Evolutionary conservation across 345 rosid species (phyloP).

Genomic region (Murraya paniculata): DNA sequence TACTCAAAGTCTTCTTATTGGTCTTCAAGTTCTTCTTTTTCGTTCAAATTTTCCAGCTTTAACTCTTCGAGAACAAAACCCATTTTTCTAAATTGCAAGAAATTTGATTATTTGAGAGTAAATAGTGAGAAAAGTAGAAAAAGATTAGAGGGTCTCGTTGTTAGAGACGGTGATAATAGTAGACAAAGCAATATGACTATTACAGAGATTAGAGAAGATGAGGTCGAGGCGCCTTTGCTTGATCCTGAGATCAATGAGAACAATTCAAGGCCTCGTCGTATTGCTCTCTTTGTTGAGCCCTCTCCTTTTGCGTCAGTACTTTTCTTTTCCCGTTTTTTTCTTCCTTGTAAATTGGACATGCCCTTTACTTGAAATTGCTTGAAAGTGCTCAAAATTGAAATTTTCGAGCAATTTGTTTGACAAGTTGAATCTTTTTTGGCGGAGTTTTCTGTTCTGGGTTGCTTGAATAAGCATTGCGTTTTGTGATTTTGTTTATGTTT

Average conservation of each 20-base stretch:
- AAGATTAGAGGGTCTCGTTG: slow-evolving; percentile 11
- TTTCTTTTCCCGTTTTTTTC: background rate
- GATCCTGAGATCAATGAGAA: slow-evolving; percentile 38
- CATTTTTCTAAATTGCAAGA: slow-evolving; percentile 27
- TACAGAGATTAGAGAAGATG: slow-evolving; percentile 45
- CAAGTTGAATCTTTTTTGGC: background rate
- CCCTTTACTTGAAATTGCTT: background rate
- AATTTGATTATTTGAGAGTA: background rate
- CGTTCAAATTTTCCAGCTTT: slow-evolving; percentile 18
- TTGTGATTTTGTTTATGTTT: background rate
- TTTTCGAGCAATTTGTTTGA: background rate
- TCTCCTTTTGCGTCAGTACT: slow-evolving; percentile 91
- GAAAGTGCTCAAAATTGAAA: background rate
- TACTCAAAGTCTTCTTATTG: slow-evolving; percentile 11
- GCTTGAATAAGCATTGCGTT: slow-evolving; percentile 2
- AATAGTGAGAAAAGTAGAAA: slow-evolving; percentile 14
- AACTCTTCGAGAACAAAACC: slow-evolving; percentile 26
- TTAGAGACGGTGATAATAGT: slow-evolving; percentile 13
- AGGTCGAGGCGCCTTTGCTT: slow-evolving; percentile 40
- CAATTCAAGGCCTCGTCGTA: slow-evolving; percentile 65
- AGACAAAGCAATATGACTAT: slow-evolving; percentile 42
- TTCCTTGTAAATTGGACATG: background rate
- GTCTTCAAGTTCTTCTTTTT: slow-evolving; percentile 21
- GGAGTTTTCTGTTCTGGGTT: background rate
- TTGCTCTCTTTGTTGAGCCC: slow-evolving; percentile 96